Percentiles rank a stretch among this genome's conserved stretches.
Evolutionary conservation across 306 rosid genomes (phyloP).

Genomic region (Inga leiocalycina): DNA sequence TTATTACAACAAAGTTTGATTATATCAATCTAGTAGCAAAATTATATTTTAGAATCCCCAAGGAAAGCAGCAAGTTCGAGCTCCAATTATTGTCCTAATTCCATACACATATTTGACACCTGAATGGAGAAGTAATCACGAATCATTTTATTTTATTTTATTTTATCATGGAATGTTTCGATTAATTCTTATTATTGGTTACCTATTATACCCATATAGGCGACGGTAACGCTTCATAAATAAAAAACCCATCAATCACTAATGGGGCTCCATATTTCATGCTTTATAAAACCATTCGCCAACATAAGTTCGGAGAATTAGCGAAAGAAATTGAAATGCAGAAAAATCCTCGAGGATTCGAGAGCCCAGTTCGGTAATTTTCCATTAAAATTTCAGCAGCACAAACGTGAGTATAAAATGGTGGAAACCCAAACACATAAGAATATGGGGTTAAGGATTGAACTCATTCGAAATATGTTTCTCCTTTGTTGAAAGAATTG

Average conservation of each 20-base stretch:
- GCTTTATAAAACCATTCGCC: neutral
- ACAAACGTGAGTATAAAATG: neutral
- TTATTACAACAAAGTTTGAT: neutral
- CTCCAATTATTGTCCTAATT: neutral
- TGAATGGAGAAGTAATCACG: neutral
- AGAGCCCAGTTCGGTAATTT: neutral
- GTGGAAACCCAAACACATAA: neutral
- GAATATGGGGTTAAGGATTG: neutral
- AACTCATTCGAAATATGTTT: neutral
- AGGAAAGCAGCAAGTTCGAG: constrained; percentile 3
- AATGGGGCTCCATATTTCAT: neutral
- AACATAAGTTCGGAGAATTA: neutral
- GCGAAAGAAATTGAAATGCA: neutral
- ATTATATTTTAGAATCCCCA: neutral
- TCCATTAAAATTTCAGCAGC: neutral
- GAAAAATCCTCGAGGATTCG: neutral
- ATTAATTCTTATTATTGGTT: neutral
- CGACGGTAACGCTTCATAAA: neutral
- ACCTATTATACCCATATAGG: neutral
- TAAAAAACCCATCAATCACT: neutral
- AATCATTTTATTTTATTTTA: neutral
- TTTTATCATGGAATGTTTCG: neutral
- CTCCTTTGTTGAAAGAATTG: neutral
- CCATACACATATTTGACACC: neutral
- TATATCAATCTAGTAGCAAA: neutral